phyloP scores from a whole-genome alignment of 2,329 filamentous ascomycete species.

The Botryosphaeria agaves region DNA sequence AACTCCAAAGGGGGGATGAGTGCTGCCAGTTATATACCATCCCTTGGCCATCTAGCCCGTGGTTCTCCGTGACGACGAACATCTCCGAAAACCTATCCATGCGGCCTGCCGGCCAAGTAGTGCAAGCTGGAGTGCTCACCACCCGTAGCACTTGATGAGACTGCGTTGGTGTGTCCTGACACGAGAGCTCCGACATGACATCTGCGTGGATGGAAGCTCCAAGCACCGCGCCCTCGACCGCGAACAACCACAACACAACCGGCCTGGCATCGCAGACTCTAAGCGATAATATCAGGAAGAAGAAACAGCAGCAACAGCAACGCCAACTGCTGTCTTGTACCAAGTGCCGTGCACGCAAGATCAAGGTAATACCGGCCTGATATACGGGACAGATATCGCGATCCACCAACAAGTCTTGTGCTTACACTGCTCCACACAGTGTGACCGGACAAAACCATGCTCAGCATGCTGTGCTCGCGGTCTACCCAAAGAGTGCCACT shows the following conservation, averaged over 20 bases:
- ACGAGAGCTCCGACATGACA: no score
- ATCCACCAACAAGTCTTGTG: no score
- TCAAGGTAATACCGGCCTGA: constrained; percentile 26
- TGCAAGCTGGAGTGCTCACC: no score
- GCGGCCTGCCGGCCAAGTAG: no score
- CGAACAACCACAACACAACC: constrained; percentile 4
- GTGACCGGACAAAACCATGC: constrained; percentile 31
- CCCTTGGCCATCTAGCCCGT: no score
- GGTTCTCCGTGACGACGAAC: no score
- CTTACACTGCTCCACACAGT: constrained; percentile 14
- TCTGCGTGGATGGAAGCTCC: constrained; percentile 10
- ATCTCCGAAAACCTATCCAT: no score
- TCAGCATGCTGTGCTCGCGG: constrained; percentile 30
- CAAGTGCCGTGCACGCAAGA: constrained; percentile 30
- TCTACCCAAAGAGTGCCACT: constrained; percentile 28
- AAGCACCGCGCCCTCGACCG: constrained; percentile 8
- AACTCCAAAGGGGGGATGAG: no score
- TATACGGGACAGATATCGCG: no score
- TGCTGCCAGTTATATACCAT: no score
- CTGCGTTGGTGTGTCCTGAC: no score
- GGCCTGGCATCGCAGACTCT: background rate
- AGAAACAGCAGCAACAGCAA: constrained; percentile 21
- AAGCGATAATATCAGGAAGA: constrained; percentile 10
- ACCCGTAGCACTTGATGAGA: no score
- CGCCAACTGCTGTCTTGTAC: constrained; percentile 30